These are phyloP conservation scores for Rubroboletus pulcherrimus DNA, from an alignment of 768 basidiomycete genomes.

Conservation along the genomic window DNA sequence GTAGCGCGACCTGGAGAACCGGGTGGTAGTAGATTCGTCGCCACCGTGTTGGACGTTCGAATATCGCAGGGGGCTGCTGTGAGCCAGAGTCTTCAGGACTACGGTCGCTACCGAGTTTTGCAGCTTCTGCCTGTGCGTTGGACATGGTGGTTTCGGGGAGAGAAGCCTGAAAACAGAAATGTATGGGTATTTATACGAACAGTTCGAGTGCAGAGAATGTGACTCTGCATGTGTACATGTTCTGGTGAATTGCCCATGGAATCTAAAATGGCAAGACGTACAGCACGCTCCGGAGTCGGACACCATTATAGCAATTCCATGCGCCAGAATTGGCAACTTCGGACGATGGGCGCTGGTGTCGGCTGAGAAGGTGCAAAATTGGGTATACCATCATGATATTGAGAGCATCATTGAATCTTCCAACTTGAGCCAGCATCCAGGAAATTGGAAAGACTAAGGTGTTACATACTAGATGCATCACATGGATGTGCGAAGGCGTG, in stretches of 20 bases:
- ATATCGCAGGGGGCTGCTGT: constrained; percentile 25
- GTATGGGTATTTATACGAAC: constrained; percentile 1
- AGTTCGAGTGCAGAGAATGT: background rate
- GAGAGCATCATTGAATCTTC: background rate
- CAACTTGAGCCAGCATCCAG: background rate
- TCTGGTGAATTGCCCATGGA: background rate
- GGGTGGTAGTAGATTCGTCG: constrained; percentile 57
- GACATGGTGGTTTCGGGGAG: constrained; percentile 15
- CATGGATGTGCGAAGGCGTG: background rate
- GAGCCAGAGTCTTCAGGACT: constrained; percentile 21
- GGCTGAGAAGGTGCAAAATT: background rate
- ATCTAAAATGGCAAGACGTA: background rate
- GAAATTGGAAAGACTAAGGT: background rate
- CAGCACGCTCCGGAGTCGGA: background rate
- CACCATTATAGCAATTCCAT: background rate
- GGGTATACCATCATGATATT: background rate
- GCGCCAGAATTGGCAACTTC: background rate
- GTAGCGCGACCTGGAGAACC: constrained; percentile 38
- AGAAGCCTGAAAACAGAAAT: background rate
- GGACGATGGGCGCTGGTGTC: background rate
- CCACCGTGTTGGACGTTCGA: constrained; percentile 49
- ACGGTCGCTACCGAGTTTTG: constrained; percentile 16
- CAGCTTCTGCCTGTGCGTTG: constrained; percentile 11
- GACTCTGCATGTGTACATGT: background rate
- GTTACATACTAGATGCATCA: background rate